Percentiles rank a stretch among this genome's conserved stretches.
These are phyloP conservation scores for Raphanus sativus DNA, from an alignment of 345 rosid species.

Conservation along the genomic window DNA sequence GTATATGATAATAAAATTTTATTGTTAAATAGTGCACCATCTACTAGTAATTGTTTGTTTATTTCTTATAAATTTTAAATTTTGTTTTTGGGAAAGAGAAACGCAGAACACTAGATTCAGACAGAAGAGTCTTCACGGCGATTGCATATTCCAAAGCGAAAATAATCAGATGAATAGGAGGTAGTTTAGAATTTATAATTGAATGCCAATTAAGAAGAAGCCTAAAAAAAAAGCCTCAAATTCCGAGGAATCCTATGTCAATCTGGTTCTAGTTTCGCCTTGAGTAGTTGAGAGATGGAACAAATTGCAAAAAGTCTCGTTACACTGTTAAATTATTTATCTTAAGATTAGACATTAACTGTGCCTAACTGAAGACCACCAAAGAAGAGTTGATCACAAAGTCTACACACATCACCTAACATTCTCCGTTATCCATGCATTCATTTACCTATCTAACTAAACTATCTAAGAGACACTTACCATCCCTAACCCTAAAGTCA, in stretches of 20 bases:
- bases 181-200: background rate
- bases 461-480: background rate
- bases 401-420: constrained; percentile 19
- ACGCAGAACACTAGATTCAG: background rate
- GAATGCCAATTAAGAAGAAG: background rate
- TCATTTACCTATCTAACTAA: background rate
- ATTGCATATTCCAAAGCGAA: constrained; percentile 20
- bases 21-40: background rate
- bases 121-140: constrained; percentile 12
- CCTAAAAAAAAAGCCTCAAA: constrained; percentile 2
- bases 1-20: no score
- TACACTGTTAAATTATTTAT: constrained; percentile 4
- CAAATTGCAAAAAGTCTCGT: constrained; percentile 1
- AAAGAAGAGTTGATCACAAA: constrained; percentile 1
- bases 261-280: constrained; percentile 19
- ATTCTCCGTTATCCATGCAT: constrained; percentile 28
- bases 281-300: background rate
- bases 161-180: background rate
- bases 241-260: background rate
- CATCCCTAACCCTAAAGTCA: background rate
- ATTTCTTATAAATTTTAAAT: background rate
- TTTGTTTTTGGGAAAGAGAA: background rate
- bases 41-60: background rate
- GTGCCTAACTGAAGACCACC: constrained; percentile 26
- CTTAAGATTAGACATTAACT: constrained; percentile 24